phyloP scores from a whole-genome alignment of 345 rosid species.

The Boechera retrofracta region DNA sequence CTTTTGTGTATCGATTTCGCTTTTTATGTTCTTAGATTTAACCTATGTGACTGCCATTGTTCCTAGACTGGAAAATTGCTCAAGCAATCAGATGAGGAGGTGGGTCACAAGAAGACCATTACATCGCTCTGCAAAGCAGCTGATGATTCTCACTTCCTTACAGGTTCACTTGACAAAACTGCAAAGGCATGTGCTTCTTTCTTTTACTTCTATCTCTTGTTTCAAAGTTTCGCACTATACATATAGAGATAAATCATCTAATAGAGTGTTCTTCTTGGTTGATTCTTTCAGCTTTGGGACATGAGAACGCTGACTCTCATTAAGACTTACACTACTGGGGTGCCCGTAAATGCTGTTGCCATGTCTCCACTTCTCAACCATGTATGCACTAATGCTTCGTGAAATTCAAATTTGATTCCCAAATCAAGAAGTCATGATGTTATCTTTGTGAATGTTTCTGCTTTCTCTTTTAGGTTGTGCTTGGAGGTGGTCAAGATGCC shows the following conservation, averaged over 20 bases:
- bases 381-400: constrained; percentile 50
- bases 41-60: not conserved
- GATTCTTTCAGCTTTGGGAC: constrained; percentile 81
- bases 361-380: constrained; percentile 97
- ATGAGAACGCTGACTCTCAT: constrained; percentile 79
- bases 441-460: constrained; percentile 10
- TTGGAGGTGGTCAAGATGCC: constrained; percentile 99
- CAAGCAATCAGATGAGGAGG: constrained; percentile 68
- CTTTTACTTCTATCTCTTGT: constrained; percentile 14
- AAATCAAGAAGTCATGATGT: not conserved
- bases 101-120: constrained; percentile 83
- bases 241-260: constrained; percentile 1
- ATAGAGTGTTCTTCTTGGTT: constrained; percentile 20
- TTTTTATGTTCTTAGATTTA: not conserved
- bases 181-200: constrained; percentile 71
- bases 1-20: constrained; percentile 1
- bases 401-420: not conserved
- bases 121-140: constrained; percentile 80
- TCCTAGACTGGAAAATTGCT: constrained; percentile 86
- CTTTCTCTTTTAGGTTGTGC: constrained; percentile 66
- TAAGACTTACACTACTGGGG: constrained; percentile 81
- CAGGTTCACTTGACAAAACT: constrained; percentile 94
- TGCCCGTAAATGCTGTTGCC: constrained; percentile 97
- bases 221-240: not conserved
- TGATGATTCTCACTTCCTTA: constrained; percentile 85